Evolutionary conservation across 2,329 filamentous ascomycete species (phyloP).

Genomic region (Cytospora chrysosperma): DNA sequence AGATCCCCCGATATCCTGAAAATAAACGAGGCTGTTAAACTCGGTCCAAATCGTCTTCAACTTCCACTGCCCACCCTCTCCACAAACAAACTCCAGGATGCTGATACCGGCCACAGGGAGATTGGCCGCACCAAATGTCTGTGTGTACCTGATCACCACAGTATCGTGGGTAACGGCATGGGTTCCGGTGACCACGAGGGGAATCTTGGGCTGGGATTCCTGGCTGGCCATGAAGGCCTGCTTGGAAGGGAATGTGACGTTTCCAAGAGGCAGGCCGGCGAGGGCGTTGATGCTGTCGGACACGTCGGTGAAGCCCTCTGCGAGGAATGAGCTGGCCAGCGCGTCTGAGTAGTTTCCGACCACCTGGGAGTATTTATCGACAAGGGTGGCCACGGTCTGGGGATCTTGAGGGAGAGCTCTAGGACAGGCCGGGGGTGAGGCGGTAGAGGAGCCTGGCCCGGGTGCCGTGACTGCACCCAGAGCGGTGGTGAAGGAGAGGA

Average conservation of each 20-base stretch:
- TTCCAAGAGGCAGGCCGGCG: constrained; percentile 31
- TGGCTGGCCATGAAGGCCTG: constrained; percentile 33
- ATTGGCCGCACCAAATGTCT: constrained; percentile 28
- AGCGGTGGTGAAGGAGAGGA: not conserved
- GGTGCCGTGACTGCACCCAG: not conserved
- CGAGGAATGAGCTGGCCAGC: constrained; percentile 24
- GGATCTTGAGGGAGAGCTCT: not conserved
- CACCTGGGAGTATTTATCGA: constrained; percentile 14
- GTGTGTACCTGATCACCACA: constrained; percentile 35
- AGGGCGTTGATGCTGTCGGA: constrained; percentile 37
- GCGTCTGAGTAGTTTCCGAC: constrained; percentile 21
- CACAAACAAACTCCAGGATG: constrained; percentile 28
- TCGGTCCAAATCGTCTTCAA: constrained; percentile 34
- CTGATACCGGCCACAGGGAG: constrained; percentile 33
- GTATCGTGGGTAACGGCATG: constrained; percentile 32
- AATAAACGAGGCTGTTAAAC: constrained; percentile 35
- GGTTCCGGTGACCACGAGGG: constrained; percentile 30
- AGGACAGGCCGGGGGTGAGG: not conserved
- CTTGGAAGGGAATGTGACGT: constrained; percentile 34
- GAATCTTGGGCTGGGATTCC: constrained; percentile 29
- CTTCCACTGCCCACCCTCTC: constrained; percentile 32
- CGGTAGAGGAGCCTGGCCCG: not conserved
- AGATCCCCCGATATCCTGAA: constrained; percentile 29
- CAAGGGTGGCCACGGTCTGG: constrained; percentile 1
- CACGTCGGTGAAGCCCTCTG: constrained; percentile 32